A percentile compares a stretch with the other conserved stretches of the same genome.
Evolutionary conservation across 1,284 basidiomycete species (phyloP).

Genomic region (Pseudomicrostroma phylloplanum): DNA sequence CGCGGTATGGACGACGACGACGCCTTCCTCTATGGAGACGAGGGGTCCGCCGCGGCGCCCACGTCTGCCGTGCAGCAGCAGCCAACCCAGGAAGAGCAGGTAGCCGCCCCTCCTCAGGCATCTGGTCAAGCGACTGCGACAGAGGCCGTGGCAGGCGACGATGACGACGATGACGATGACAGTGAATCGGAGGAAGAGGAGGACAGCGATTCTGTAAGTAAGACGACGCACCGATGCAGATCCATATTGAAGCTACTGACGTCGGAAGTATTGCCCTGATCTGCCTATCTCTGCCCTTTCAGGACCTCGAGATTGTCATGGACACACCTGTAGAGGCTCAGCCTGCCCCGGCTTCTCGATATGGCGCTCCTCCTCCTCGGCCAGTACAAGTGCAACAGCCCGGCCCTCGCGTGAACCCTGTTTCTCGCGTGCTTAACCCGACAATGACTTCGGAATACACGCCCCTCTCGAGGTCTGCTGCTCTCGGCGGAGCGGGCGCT

Average conservation of each 20-base stretch:
- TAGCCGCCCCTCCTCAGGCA: neutral
- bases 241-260: neutral
- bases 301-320: conserved; percentile 51
- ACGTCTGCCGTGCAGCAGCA: neutral
- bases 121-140: conserved; percentile 8
- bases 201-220: conserved; percentile 53
- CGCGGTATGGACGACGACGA: conserved; percentile 25
- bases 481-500: conserved; percentile 11
- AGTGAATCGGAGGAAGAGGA: conserved; percentile 52
- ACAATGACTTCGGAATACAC: conserved; percentile 78
- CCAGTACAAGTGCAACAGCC: too few species aligned
- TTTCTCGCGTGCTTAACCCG: conserved; percentile 8
- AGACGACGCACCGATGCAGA: neutral
- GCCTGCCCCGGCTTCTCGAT: conserved; percentile 22
- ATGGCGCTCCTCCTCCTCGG: too few species aligned
- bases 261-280: too few species aligned
- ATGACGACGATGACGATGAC: conserved; percentile 53
- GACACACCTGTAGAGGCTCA: conserved; percentile 40
- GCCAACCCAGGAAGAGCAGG: conserved; percentile 3
- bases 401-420: too few species aligned
- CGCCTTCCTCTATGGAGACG: conserved; percentile 32
- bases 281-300: neutral
- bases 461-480: conserved; percentile 66
- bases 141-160: conserved; percentile 47
- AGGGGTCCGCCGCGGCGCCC: neutral